Evolutionary conservation across 345 rosid species (phyloP).

Genomic region (Jatropha curcas): DNA sequence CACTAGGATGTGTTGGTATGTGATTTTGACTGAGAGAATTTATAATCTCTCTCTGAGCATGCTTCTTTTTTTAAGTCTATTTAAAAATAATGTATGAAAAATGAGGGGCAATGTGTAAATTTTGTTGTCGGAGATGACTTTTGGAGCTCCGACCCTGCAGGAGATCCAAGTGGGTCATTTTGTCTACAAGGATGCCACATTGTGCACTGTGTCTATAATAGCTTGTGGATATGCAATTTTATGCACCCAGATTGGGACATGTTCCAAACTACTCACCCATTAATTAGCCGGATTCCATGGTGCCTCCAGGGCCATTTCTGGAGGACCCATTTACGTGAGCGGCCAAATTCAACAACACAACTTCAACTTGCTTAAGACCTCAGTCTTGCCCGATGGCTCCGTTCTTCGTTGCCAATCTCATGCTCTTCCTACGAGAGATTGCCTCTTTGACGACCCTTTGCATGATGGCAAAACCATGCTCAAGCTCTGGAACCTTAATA

Average conservation of each 20-base stretch:
- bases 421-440: conserved; percentile 85
- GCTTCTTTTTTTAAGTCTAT: too few species aligned
- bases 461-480: conserved; percentile 98
- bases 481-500: conserved; percentile 94
- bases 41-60: too few species aligned
- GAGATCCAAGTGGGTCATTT: conserved; percentile 85
- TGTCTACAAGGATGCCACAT: conserved; percentile 99
- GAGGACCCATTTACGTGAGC: conserved; percentile 84
- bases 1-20: conserved; percentile 97
- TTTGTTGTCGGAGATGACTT: conserved; percentile 91
- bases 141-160: conserved; percentile 94
- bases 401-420: conserved; percentile 74
- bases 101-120: too few species aligned
- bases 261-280: conserved; percentile 96
- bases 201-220: conserved; percentile 97
- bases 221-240: conserved; percentile 70
- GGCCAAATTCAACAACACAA: conserved; percentile 82
- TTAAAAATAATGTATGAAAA: too few species aligned
- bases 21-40: too few species aligned
- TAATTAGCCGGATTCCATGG: conserved; percentile 89
- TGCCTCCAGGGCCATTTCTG: conserved; percentile 92
- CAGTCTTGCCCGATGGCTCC: conserved; percentile 74
- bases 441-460: conserved; percentile 82
- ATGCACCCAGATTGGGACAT: conserved; percentile 94
- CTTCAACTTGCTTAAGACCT: conserved; percentile 59